Base-by-base conservation (phyloP, 495 filamentous ascomycete genomes). In the Hypomontagnella submonticulosa region DNA sequence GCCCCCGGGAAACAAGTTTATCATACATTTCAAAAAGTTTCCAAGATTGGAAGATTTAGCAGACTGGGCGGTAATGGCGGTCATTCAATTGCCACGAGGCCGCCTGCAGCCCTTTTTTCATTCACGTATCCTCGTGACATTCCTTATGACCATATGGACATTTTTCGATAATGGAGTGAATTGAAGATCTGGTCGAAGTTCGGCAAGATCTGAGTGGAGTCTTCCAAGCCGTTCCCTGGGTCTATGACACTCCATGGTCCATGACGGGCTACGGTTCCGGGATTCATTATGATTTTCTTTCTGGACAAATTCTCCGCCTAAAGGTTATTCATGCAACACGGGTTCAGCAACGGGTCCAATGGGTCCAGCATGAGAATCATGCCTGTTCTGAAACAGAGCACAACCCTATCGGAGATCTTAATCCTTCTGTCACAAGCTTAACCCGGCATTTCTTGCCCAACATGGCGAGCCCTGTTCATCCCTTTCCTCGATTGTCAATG, bases 331-430 rank as follows among this genome's bases (percentile, higher is more conserved):
- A 68, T 63, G 58, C 58, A 55, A 63, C 65, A 50, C 48, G 18
- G 47, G 40, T 49, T 42, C 49, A 38, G 36, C 41, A 63, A 43
- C 40, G 40, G 40, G 15, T 57, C 16, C 36, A 18, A 41, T 15
- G 38, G 19, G 20, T 33, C 43, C 42, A 63, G 60, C 60, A 64
- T 69, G 60, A 69, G 60, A 47, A 69, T 61, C 60, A 69, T 69
- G 50, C 59, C 66, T 58, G 50, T 59, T 69, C 60, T 69, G 66
- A 69, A 69, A 69, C 66, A 69, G 23, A 56, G 33, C 60, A 61
- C 60, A 55, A 69, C 66, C 66, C 66, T 69, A 69, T 69, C 66
- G 66, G 66, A 69, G 66, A 69, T 69, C 60, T 69, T 52, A 60
- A 64, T 57, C 43, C 41, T 37, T 27, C 38, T 41, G 30, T 43